These are phyloP conservation scores for Aspergillus saccharolyticus DNA, from an alignment of 495 filamentous ascomycete species.

Conservation along the genomic window DNA sequence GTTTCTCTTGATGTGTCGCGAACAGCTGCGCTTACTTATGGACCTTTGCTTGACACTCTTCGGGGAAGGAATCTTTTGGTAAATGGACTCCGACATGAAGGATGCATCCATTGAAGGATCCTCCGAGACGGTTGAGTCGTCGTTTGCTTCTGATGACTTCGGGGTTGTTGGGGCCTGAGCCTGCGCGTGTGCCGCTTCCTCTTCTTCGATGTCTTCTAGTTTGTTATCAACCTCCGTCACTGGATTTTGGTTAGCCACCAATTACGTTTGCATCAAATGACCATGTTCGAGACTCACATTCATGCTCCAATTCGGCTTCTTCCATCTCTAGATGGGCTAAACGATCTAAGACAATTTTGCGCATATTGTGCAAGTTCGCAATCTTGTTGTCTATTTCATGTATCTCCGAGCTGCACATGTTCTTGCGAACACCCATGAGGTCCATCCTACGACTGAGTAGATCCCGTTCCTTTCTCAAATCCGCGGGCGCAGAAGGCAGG, in stretches of 20 bases:
- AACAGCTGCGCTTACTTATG: slow-evolving; percentile 35
- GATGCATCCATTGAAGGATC: slow-evolving; percentile 55
- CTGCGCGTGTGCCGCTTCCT: slow-evolving; percentile 55
- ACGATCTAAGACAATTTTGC: slow-evolving; percentile 85
- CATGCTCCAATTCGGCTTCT: slow-evolving; percentile 83
- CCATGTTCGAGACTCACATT: slow-evolving; percentile 51
- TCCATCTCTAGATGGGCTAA: slow-evolving; percentile 88
- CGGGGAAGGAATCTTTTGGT: slow-evolving; percentile 76
- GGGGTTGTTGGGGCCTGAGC: slow-evolving; percentile 24
- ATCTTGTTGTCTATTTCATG: slow-evolving; percentile 96
- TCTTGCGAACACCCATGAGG: slow-evolving; percentile 88
- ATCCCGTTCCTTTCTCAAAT: slow-evolving; percentile 72
- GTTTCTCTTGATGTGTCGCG: not conserved
- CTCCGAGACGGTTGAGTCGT: slow-evolving; percentile 48
- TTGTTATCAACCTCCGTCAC: slow-evolving; percentile 80
- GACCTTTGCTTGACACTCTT: slow-evolving; percentile 62
- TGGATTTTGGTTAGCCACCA: slow-evolving; percentile 22
- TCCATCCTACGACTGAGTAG: slow-evolving; percentile 76
- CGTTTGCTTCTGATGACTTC: slow-evolving; percentile 51
- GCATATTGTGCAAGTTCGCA: slow-evolving; percentile 87
- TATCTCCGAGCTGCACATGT: slow-evolving; percentile 96
- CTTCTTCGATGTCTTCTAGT: slow-evolving; percentile 78
- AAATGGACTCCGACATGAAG: slow-evolving; percentile 98
- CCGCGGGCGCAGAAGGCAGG: slow-evolving; percentile 58
- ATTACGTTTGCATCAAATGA: slow-evolving; percentile 17